Base-by-base conservation (phyloP, 2,329 filamentous ascomycete species). In the Lasiodiplodia hormozganensis region DNA sequence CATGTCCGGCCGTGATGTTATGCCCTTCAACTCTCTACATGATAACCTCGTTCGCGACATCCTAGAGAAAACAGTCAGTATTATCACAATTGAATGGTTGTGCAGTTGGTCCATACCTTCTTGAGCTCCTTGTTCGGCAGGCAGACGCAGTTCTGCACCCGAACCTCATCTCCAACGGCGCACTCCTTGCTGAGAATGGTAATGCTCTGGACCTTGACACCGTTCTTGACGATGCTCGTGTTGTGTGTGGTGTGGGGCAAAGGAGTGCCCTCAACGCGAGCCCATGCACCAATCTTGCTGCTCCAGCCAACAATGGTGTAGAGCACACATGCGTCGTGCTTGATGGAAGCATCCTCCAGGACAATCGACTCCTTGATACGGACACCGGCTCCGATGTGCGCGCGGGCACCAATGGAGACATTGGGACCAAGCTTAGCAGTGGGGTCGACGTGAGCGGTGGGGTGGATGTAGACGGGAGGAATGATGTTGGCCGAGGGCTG, bases 121-220 rank as follows among this genome's bases (percentile, higher is more conserved):
- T 97, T 98, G 80, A 99, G 83, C 84, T 98, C 96, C 87, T 99
- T 99, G 82, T 94, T 97, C 11, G 96, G 96, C 84, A 99, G 82
- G 83, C 96, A 98, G 70, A 99, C 90, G 80, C 96, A 99, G 84
- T 99, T 98, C 84, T 98, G 95, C 74, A 99, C 94, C 71, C 94
- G 89, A 12, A 98, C 90, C 82, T 98, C 96, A 75, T 99, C 96
- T 4, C 91, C 94, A 36, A 98, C 96, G 68, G 86, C 89, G 77
- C 95, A 98, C 81, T 99, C 96, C 86, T 98, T 97, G 78, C 95
- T 95, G 71, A 99, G 82, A 73, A 98, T 99, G 57, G 95, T 98
- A 78, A 98, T 96, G 81, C 93, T 97, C 86, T 98, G 96, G 64
- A 99, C 96, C 86, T 98, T 98, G 81, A 98, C 90, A 64, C 96